Conservation (phyloP, 306 rosid genomes). For the Morella rubra region DNA sequence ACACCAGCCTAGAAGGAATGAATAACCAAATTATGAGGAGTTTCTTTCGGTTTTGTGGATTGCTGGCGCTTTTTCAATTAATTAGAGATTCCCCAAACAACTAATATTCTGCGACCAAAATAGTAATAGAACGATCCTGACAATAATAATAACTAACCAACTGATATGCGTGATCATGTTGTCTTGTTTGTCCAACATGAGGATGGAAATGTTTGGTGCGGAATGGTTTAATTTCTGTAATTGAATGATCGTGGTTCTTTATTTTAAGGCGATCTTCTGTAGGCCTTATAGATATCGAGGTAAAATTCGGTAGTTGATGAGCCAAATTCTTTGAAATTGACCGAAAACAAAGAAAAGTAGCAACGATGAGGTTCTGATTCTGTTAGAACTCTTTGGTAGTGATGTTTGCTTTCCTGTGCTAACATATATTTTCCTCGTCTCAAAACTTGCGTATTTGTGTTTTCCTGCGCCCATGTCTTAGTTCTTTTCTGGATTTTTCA, state of each 20-base stretch:
- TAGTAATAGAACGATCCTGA: neutral
- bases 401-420: neutral
- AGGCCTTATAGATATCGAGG: neutral
- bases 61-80: neutral
- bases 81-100: neutral
- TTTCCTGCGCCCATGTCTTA: neutral
- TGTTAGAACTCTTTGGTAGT: too few species aligned
- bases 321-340: too few species aligned
- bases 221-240: neutral
- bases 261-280: neutral
- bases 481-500: neutral
- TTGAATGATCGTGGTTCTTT: neutral
- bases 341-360: too few species aligned
- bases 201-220: neutral
- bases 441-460: neutral
- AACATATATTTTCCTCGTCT: neutral
- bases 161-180: neutral
- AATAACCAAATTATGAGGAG: neutral
- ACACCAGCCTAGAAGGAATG: neutral
- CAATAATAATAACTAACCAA: neutral
- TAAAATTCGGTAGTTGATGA: neutral
- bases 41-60: neutral
- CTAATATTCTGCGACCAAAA: too few species aligned
- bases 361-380: neutral
- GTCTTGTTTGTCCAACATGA: neutral